Base-by-base conservation (phyloP, 2,329 filamentous ascomycete genomes). In the Capronia epimyces region DNA sequence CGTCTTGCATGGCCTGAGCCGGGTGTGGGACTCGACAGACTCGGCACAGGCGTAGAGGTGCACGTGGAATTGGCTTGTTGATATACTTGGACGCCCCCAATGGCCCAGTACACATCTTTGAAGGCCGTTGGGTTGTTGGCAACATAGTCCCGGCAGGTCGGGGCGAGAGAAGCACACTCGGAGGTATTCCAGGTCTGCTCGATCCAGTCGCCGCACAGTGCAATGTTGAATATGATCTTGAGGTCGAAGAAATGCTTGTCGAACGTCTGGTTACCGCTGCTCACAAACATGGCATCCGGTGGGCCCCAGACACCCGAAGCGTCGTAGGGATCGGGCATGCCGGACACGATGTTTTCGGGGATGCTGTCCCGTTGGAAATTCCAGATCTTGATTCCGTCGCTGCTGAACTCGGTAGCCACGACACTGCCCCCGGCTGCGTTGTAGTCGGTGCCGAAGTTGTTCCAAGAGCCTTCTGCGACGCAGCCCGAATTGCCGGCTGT, bases 101-200 rank as follows among this genome's bases (percentile, higher is more conserved):
- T 78, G 52, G 80, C 70, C 86, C 87, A 94, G 71, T 83, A 91
- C 1, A 85, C 79, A 18, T 89, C 75, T 27, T 69, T 65, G 66
- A 90, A 91, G n/a, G 75, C 83, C 9, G 66, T 62, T 0, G 87
- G 83, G 66, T 88, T 84, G 54, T 75, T 69, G 42, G 73, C 73
- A 15, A 91, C 87, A 65, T 81, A 93, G 10, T 81, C 79, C 21
- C 81, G 67, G 70, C 90, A 95, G 0, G 80, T 82, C 20, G 69
- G 55, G 0, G 80, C 84, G 60, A 80, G 73, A 27, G 75, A 68
- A 1, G 73, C 69, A 66, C 85, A 88, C 37, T 77, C 75, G 3
- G 68, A 55, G n/a, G 54, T 82, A 59, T 51, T 63, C 62, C 82
- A 78, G 1, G 73, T 69, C 13, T 62, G 59, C 10, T 76, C 76